These are phyloP conservation scores for Flaveria sonorensis DNA, from an alignment of 129 eudicot genomes.

Conservation along the genomic window DNA sequence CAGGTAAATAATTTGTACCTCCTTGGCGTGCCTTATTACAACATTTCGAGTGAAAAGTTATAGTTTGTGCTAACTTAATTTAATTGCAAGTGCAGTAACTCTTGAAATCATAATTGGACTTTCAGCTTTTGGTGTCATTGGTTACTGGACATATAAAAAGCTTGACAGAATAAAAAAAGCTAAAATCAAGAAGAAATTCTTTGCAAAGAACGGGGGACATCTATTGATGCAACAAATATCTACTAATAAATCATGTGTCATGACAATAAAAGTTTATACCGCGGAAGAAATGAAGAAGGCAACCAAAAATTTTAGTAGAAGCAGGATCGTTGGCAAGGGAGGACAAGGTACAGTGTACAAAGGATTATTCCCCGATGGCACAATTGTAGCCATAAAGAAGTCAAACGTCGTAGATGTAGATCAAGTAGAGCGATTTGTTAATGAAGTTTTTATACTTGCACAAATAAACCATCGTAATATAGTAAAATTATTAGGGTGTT, in stretches of 20 bases:
- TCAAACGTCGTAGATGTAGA: constrained; percentile 26
- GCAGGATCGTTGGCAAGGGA: constrained; percentile 36
- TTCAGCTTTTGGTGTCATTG: constrained; percentile 14
- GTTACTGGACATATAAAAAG: background rate
- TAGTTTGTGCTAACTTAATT: background rate
- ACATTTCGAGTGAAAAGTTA: too few relatives aligned
- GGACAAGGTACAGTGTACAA: constrained; percentile 46
- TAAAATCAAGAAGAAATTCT: constrained; percentile 13
- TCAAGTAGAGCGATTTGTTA: constrained; percentile 31
- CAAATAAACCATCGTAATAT: constrained; percentile 13
- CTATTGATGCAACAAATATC: constrained; percentile 25
- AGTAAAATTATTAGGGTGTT: background rate
- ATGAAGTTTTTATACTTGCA: constrained; percentile 40
- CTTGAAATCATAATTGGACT: constrained; percentile 7
- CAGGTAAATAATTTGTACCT: constrained; percentile 18
- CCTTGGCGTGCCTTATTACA: too few relatives aligned
- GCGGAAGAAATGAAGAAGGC: constrained; percentile 36
- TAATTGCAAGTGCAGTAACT: background rate
- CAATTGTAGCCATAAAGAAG: constrained; percentile 37
- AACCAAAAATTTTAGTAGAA: constrained; percentile 32
- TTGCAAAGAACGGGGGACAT: constrained; percentile 36
- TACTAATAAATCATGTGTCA: constrained; percentile 8
- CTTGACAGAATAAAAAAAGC: constrained; percentile 15
- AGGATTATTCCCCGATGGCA: constrained; percentile 38
- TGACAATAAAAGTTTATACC: constrained; percentile 21